Evolutionary conservation across 345 rosid genomes (phyloP), one percentile per base, ranked within the genome.

Genomic region (Diplotaxis tenuifolia): DNA sequence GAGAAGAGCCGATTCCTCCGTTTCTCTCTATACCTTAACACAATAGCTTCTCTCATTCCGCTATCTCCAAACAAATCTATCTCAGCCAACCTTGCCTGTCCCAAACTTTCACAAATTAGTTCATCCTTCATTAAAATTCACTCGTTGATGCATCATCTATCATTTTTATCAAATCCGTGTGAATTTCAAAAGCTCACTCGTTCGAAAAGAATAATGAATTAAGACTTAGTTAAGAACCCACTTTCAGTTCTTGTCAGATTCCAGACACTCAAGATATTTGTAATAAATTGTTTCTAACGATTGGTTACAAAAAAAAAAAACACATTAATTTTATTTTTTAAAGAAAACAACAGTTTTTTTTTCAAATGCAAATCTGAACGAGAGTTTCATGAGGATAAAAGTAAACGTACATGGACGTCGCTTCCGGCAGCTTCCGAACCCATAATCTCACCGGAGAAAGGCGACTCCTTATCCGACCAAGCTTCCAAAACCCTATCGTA

Each of bases 21-120:
- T 75, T 89, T 94, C 78, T 94, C 95, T 69, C 81, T 91, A 82
- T 91, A 94, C 68, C 96, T 88, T 29, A 85, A 22, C 40, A 91
- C 93, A 59, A 92, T 82, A 10, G 93, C 96, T 60, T 89, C 97
- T 68, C 98, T 87, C 80, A 83, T 15, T 7, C 87, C 86, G 12
- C 74, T 77, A 11, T 85, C 94, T 7, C 82, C 76, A 21, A 91
- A 87, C 34, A 93, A 80, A 78, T 91, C 93, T 11, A 91, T 89
- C 47, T 88, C 89, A 0, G 88, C 86, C 77, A 88, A 71, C 59
- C 86, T 82, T 52, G 89, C 87, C 98, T 87, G 96, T 16, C 64
- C 77, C 40, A 0, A 60, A 28, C 31, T 2, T 7, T 22, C 28
- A 27, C 65, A 11, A 23, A 16, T 23, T 34, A 58, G 28, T 38